phyloP scores from a whole-genome alignment of 148 eudicot genomes.

The Cornus suecica region DNA sequence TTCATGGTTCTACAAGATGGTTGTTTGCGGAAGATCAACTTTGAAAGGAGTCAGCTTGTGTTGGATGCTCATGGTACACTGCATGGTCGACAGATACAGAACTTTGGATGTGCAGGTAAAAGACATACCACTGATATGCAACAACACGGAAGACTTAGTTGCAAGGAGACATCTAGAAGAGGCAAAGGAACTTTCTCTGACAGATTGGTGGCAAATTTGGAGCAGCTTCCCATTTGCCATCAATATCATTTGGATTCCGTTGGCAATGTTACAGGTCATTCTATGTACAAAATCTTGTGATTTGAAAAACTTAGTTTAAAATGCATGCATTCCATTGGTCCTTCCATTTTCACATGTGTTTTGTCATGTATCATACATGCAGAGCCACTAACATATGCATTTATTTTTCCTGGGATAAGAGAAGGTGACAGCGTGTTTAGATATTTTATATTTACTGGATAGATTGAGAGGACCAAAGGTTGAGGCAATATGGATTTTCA shows the following conservation, averaged over 20 bases:
- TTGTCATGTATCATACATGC: background rate
- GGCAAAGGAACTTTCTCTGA: conserved; percentile 6
- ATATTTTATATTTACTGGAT: too few species aligned
- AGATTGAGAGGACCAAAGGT: too few species aligned
- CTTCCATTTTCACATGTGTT: background rate
- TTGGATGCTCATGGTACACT: conserved; percentile 10
- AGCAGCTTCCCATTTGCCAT: background rate
- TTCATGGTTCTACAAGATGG: conserved; percentile 20
- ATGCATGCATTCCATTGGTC: conserved; percentile 1
- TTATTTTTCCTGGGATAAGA: background rate
- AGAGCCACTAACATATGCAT: background rate
- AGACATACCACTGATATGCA: background rate
- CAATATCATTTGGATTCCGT: conserved; percentile 4
- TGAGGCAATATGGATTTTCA: background rate
- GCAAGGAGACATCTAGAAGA: background rate
- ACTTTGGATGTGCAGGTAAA: conserved; percentile 6
- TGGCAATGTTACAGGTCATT: conserved; percentile 11
- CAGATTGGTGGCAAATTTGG: background rate
- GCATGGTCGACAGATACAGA: conserved; percentile 2
- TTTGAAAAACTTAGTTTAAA: background rate
- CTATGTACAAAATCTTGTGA: background rate
- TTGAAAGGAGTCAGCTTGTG: conserved; percentile 3
- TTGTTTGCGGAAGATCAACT: conserved; percentile 18
- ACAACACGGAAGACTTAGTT: background rate
- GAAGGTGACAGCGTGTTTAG: too few species aligned